Base-by-base conservation (phyloP, 2,329 filamentous ascomycete genomes). In the Capronia americana region DNA sequence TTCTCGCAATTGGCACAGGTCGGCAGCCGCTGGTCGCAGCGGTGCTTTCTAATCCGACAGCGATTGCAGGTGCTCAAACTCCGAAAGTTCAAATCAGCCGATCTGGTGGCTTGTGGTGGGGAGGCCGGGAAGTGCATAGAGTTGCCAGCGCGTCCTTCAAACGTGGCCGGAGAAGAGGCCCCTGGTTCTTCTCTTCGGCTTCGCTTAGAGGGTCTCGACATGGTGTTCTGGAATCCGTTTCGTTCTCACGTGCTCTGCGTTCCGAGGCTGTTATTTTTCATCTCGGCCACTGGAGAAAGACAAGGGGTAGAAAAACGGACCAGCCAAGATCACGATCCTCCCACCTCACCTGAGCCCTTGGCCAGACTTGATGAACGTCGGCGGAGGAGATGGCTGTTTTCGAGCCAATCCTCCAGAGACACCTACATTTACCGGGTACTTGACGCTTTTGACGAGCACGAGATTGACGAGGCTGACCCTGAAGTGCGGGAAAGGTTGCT, bases 21-120 rank as follows among this genome's bases (percentile, higher is more conserved):
- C 41, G 41, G 41, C n/a, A 46, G 41, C 6, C 41, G 41, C 41
- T 46, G 41, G 6, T 46, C 41, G n/a, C 41, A 46, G 41, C 41
- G 41, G 41, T 46, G 41, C n/a, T 46, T 46, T 7, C 41, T 46
- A 6, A 46, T 46, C 41, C 41, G 41, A n/a, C 41, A 46, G 41
- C 41, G 41, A 46, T 46, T 46, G 41, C 41, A 46, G n/a, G 41
- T 46, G 41, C 41, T 46, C 41, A 46, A 7, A 46, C 41, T 46
- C 41, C 41, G 41, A 46, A 46, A 46, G 41, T 46, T 46, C 41
- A 46, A 7, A 46, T 46, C 41, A 46, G 7, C 41, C 41, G 41
- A 46, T 6, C 6, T 46, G n/a, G 41, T 46, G 41, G n/a, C 41
- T 46, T 46, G 41, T 3, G 6, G 41, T 2, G 41, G n/a, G n/a